Percentiles rank a stretch among this genome's conserved stretches.
These are phyloP conservation scores for Brassica carinata DNA, from an alignment of 345 rosid species.

Conservation along the genomic window DNA sequence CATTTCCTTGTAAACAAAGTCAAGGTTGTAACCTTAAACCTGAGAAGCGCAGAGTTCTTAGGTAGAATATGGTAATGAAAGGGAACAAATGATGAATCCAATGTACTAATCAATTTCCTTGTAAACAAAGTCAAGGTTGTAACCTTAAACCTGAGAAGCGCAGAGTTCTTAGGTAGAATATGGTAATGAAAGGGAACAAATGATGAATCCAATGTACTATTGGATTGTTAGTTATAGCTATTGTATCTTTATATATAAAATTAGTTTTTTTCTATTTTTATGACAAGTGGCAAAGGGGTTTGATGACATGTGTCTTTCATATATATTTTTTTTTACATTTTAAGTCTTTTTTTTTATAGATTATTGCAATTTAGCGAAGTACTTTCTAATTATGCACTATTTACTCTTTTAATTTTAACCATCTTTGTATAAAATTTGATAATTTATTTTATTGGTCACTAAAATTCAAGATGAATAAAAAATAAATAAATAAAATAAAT, in stretches of 20 bases:
- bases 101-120: constrained; percentile 15
- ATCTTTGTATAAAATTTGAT: too few species aligned
- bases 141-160: constrained; percentile 44
- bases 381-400: too few species aligned
- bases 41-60: constrained; percentile 42
- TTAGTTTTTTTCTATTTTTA: too few species aligned
- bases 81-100: constrained; percentile 53
- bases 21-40: constrained; percentile 41
- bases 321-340: too few species aligned
- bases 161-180: constrained; percentile 42
- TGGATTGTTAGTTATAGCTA: background rate
- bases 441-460: too few species aligned
- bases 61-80: constrained; percentile 45
- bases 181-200: constrained; percentile 52
- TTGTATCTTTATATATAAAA: background rate
- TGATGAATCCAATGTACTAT: constrained; percentile 42
- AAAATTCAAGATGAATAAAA: too few species aligned
- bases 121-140: constrained; percentile 13
- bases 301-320: too few species aligned
- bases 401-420: too few species aligned
- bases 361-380: too few species aligned
- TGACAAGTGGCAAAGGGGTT: too few species aligned
- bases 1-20: background rate
- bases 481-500: too few species aligned
- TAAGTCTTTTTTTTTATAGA: too few species aligned